Evolutionary conservation across 169 alveolate species (phyloP).

Genomic region (Plasmodium vivax): DNA sequence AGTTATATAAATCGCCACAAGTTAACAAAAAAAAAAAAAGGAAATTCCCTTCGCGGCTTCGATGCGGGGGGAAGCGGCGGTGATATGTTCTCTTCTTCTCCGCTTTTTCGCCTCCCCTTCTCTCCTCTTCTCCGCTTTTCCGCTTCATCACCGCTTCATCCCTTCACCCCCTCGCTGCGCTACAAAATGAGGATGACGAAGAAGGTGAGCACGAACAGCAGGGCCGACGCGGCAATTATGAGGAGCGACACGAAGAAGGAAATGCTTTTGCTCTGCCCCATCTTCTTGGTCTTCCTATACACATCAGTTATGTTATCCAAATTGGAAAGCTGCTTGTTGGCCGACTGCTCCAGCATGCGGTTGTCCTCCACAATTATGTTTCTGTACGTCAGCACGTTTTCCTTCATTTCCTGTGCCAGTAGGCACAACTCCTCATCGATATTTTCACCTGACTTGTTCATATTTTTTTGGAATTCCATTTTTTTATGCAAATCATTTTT

Average conservation of each 20-base stretch:
- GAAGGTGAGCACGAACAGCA: conserved; percentile 61
- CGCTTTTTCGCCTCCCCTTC: not conserved
- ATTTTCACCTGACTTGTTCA: conserved; percentile 10
- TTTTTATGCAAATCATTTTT: conserved; percentile 17
- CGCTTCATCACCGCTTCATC: not conserved
- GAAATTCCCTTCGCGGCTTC: not conserved
- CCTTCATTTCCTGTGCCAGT: conserved; percentile 74
- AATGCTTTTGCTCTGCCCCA: conserved; percentile 21
- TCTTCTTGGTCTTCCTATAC: conserved; percentile 26
- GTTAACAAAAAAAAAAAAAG: not conserved
- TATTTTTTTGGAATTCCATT: conserved; percentile 25
- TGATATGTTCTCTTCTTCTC: not conserved
- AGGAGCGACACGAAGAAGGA: conserved; percentile 55
- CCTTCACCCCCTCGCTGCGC: not conserved
- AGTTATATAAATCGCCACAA: no score
- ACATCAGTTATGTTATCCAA: conserved; percentile 36
- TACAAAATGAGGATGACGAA: conserved; percentile 29
- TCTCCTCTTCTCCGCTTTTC: not conserved
- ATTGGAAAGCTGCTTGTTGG: conserved; percentile 6
- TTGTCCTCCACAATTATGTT: conserved; percentile 33
- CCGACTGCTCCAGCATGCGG: conserved; percentile 26
- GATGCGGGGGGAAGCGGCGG: not conserved
- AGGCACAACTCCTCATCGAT: conserved; percentile 71
- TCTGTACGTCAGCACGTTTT: conserved; percentile 60
- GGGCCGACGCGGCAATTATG: conserved; percentile 25